Evolutionary conservation across 768 basidiomycete species (phyloP).

Genomic region (Mycena polygramma): DNA sequence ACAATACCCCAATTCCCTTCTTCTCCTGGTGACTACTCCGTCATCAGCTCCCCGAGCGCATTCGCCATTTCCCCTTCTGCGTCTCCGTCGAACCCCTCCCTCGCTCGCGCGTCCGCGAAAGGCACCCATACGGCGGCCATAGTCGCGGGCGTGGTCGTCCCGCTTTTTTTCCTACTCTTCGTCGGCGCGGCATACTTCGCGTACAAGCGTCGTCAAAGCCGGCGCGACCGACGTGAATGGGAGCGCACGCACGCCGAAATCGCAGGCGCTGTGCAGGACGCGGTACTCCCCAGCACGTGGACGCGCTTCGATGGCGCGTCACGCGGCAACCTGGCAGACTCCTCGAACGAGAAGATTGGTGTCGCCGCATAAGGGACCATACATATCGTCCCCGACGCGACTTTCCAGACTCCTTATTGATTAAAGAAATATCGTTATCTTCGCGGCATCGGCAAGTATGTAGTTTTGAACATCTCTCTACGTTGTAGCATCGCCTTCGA

Average conservation of each 20-base stretch:
- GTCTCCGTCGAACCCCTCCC: neutral
- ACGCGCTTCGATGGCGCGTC: constrained; percentile 13
- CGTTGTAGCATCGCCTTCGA: no score
- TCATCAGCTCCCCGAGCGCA: neutral
- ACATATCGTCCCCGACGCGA: no score
- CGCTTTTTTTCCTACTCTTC: constrained; percentile 25
- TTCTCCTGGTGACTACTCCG: neutral
- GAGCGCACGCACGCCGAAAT: constrained; percentile 36
- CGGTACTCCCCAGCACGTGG: constrained; percentile 1
- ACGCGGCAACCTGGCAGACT: neutral
- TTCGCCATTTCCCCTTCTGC: neutral
- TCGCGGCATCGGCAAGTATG: no score
- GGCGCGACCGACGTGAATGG: constrained; percentile 31
- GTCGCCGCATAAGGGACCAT: no score
- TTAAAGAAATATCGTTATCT: no score
- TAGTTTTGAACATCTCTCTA: no score
- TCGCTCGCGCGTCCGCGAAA: neutral
- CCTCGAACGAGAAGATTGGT: neutral
- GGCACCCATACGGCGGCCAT: constrained; percentile 7
- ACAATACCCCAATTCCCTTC: neutral
- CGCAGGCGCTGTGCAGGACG: constrained; percentile 30
- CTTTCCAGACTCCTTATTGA: no score
- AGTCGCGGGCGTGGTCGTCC: constrained; percentile 33
- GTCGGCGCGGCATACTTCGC: constrained; percentile 17
- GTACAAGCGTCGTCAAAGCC: constrained; percentile 27